These are phyloP conservation scores for Ophiocordyceps camponoti-leonardi DNA, from an alignment of 2,329 filamentous ascomycete species.

Conservation along the genomic window DNA sequence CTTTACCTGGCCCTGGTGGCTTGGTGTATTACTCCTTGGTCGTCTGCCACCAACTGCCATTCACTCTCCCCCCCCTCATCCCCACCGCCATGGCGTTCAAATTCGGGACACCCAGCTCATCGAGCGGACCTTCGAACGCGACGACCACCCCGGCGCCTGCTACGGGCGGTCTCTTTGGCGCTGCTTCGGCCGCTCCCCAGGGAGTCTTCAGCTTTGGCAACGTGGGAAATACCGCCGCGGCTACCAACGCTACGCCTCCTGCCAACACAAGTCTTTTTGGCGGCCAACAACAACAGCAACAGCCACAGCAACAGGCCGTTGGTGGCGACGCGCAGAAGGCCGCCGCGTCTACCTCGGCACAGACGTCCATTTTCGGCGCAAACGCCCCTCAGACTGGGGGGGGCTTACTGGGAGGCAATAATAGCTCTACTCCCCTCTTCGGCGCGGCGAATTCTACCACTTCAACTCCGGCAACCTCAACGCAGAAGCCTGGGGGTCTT, in stretches of 20 bases:
- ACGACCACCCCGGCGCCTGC: constrained; percentile 20
- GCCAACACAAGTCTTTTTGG: constrained; percentile 13
- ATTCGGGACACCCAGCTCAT: constrained; percentile 18
- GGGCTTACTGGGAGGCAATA: constrained; percentile 5
- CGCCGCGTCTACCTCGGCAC: constrained; percentile 14
- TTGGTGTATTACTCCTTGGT: neutral
- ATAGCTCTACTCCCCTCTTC: constrained; percentile 3
- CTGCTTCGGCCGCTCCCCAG: constrained; percentile 9
- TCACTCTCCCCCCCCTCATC: neutral
- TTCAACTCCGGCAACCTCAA: constrained; percentile 4
- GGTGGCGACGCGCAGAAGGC: constrained; percentile 10
- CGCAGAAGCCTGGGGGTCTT: constrained; percentile 3
- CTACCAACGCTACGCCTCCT: constrained; percentile 11
- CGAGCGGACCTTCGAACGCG: constrained; percentile 14
- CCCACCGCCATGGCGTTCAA: constrained; percentile 20
- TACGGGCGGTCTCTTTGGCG: constrained; percentile 23
- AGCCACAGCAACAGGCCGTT: constrained; percentile 11
- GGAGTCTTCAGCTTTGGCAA: constrained; percentile 25
- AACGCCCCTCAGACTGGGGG: constrained; percentile 5
- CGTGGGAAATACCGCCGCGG: constrained; percentile 8
- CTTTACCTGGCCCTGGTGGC: constrained; percentile 2
- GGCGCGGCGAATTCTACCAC: constrained; percentile 4
- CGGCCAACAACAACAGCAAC: constrained; percentile 12
- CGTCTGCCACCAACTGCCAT: no score
- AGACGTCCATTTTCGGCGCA: constrained; percentile 1